Evolutionary conservation across 1,284 basidiomycete genomes (phyloP), one percentile per base, ranked within the genome.

Genomic region (Bjerkandera adusta): DNA sequence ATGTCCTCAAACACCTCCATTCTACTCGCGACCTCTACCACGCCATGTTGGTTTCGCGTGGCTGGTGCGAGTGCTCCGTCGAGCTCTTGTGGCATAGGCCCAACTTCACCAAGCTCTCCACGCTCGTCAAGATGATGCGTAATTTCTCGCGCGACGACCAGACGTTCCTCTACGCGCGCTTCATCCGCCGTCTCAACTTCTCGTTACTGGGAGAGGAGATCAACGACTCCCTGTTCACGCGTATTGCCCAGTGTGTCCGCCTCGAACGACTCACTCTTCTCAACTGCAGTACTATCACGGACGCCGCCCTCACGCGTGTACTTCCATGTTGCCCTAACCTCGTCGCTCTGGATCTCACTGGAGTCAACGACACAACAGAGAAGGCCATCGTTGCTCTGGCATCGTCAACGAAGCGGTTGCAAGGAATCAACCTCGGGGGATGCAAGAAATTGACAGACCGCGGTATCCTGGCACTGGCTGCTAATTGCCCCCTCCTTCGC

Each of bases 21-120:
- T 76, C 79, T 0, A 72, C 83, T 18, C 75, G 77, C 45, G 90
- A 96, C 68, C 75, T 97, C 33, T 81, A 88, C 54, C 75, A 77
- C 51, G 78, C 83, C 39, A 75, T 97, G 48, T 81, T 89, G 46
- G 95, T 98, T 26, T 94, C 87, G 29, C 85, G 91, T 48, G 77
- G 85, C 11, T 99, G 97, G 95, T 97, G 94, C 71, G 85, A 95
- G 60, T 96, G 93, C 66, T 86, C 92, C 6, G 93, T 96, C 45
- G 93, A 97, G 65, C 77, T 98, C 15, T 77, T 99, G 16, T 99
- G 96, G 96, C 89, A 95, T 66, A 89, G 92, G 57, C 95, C 96
- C 13, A 75, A 76, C 45, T 85, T 96, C 62, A 74, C 80, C 46
- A 81, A 80, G 51, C 75, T 84, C 49, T 72, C 77, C 42, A 85